These are phyloP conservation scores for Cicer yamashitae DNA, from an alignment of 306 rosid species.

Conservation along the genomic window DNA sequence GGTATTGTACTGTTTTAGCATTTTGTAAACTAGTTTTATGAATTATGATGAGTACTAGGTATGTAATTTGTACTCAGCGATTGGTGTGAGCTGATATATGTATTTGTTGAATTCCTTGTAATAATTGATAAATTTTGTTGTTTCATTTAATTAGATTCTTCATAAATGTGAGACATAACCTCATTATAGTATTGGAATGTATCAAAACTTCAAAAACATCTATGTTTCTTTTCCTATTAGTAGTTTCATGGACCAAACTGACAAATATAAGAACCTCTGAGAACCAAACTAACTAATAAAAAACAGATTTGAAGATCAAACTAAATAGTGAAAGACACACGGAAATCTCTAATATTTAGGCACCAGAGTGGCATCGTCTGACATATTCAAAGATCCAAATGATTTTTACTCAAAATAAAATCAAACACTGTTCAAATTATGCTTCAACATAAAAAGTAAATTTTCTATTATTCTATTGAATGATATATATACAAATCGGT, in stretches of 20 bases:
- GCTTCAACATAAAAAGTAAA: conserved; percentile 21
- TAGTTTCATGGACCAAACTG: too few species aligned
- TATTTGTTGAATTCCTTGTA: conserved; percentile 9
- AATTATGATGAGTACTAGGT: conserved; percentile 23
- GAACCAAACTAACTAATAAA: too few species aligned
- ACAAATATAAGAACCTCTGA: too few species aligned
- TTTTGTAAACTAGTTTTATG: conserved; percentile 40
- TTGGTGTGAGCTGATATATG: conserved; percentile 36
- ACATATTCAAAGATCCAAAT: too few species aligned
- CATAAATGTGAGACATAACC: not conserved
- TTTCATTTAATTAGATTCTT: conserved; percentile 34
- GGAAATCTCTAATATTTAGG: too few species aligned
- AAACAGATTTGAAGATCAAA: too few species aligned
- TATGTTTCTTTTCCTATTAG: too few species aligned
- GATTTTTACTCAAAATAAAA: not conserved
- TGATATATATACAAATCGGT: conserved; percentile 42
- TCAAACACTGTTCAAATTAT: conserved; percentile 8
- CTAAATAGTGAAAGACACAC: too few species aligned
- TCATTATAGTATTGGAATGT: too few species aligned
- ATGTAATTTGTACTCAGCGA: conserved; percentile 39
- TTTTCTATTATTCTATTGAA: conserved; percentile 38
- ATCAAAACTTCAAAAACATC: too few species aligned
- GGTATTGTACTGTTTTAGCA: conserved; percentile 28
- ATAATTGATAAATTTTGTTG: conserved; percentile 25
- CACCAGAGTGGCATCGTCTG: too few species aligned